A percentile compares a stretch with the other conserved stretches of the same genome.
These are phyloP conservation scores for Xylaria sp. DNA, from an alignment of 2,329 filamentous ascomycete species.

Conservation along the genomic window DNA sequence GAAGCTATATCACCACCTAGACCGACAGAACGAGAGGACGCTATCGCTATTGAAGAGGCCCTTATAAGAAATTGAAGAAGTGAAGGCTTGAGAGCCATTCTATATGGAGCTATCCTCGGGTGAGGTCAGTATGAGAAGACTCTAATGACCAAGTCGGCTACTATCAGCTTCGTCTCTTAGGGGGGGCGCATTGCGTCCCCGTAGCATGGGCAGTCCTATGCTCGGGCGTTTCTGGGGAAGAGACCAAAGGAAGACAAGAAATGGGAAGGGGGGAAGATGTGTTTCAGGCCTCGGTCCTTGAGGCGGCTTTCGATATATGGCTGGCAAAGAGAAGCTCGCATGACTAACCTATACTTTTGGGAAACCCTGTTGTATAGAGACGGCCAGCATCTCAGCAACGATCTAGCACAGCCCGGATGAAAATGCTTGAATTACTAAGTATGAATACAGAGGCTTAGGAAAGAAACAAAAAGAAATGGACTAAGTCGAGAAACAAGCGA, in stretches of 20 bases:
- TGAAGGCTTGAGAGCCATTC: conserved; percentile 41
- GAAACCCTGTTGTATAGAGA: conserved; percentile 37
- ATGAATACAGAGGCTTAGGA: conserved; percentile 36
- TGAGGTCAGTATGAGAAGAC: conserved; percentile 35
- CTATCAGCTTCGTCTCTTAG: conserved; percentile 23
- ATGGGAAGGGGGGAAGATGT: conserved; percentile 12
- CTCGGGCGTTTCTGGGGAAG: conserved; percentile 18
- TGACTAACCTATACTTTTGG: conserved; percentile 43
- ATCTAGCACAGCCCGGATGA: conserved; percentile 38
- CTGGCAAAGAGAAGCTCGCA: conserved; percentile 27
- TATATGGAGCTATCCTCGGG: conserved; percentile 38
- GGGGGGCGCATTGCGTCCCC: conserved; percentile 32
- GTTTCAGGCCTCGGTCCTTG: conserved; percentile 33
- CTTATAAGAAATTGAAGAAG: conserved; percentile 39
- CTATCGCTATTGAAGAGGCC: conserved; percentile 34
- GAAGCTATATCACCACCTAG: conserved; percentile 37
- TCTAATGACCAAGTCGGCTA: conserved; percentile 27
- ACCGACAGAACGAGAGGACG: conserved; percentile 27
- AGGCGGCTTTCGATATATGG: conserved; percentile 30
- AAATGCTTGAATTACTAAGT: conserved; percentile 36
- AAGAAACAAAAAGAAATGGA: conserved; percentile 29
- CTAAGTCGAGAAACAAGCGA: conserved; percentile 20
- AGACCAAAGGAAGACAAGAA: conserved; percentile 8
- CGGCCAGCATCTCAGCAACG: conserved; percentile 44
- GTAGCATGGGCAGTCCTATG: conserved; percentile 26